A percentile compares a stretch with the other conserved stretches of the same genome.
phyloP scores from a whole-genome alignment of 1,284 basidiomycete species.

The Pascua sp. region DNA sequence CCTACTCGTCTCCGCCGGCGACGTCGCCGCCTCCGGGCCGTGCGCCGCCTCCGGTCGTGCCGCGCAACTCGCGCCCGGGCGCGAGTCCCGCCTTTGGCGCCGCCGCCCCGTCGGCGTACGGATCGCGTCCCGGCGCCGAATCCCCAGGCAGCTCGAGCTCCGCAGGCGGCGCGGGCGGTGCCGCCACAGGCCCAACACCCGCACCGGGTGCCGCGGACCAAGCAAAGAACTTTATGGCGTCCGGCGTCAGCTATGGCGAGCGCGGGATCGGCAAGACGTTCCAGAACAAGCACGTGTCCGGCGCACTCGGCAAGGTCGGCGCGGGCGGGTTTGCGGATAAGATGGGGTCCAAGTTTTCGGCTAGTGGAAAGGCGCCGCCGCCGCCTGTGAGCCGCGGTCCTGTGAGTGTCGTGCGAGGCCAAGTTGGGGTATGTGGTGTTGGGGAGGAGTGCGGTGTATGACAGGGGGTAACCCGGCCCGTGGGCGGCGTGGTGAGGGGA shows the following conservation, averaged over 20 bases:
- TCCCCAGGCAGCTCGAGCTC: not conserved
- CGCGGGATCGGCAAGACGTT: slow-evolving; percentile 14
- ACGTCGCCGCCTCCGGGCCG: not conserved
- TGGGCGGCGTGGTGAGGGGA: no score
- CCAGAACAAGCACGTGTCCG: slow-evolving; percentile 14
- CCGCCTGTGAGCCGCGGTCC: not conserved
- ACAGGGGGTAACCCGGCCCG: not conserved
- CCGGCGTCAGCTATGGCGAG: slow-evolving; percentile 26
- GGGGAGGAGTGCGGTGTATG: not conserved
- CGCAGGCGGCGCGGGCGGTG: not conserved
- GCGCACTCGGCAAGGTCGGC: slow-evolving; percentile 21
- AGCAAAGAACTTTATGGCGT: slow-evolving; percentile 26
- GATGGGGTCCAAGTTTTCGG: not conserved
- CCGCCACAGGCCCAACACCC: not conserved
- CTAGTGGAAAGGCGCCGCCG: not conserved
- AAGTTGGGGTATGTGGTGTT: not conserved
- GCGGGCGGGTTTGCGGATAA: slow-evolving; percentile 12
- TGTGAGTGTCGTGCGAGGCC: not conserved
- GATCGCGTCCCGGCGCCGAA: no score
- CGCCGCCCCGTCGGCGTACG: no score
- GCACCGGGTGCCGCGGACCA: slow-evolving; percentile 1
- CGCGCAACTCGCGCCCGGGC: no score
- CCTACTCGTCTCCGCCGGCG: not conserved
- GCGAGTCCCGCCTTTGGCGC: no score
- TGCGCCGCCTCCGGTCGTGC: not conserved